These are phyloP conservation scores for Melocanna baccifera DNA, from an alignment of 176 grass and related monocot species.

Conservation along the genomic window DNA sequence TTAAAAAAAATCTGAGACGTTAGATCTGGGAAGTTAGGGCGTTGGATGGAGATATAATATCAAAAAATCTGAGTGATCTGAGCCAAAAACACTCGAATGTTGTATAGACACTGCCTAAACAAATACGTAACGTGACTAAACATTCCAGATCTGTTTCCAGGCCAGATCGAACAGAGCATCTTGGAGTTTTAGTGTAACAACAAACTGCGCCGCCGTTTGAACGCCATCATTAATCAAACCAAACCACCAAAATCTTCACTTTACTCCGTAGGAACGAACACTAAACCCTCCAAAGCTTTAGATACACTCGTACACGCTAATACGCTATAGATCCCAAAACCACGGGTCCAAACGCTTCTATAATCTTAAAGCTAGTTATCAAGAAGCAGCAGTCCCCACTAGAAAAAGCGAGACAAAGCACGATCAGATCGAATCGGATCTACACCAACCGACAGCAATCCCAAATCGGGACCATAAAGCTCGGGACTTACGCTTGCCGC, in stretches of 20 bases:
- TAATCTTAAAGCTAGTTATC: not conserved
- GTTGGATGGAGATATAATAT: too few species aligned
- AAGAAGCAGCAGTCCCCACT: not conserved
- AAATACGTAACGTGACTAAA: not conserved
- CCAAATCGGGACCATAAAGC: slow-evolving; percentile 19
- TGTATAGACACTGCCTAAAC: too few species aligned
- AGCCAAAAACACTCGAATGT: too few species aligned
- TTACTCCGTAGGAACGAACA: not conserved
- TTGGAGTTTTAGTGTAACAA: slow-evolving; percentile 12
- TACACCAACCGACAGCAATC: not conserved
- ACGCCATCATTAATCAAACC: not conserved
- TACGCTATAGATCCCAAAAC: not conserved
- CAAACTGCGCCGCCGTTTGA: slow-evolving; percentile 4
- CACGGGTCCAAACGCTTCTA: not conserved
- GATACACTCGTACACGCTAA: not conserved
- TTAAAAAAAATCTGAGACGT: too few species aligned
- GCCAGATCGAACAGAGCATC: slow-evolving; percentile 2
- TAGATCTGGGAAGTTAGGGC: too few species aligned
- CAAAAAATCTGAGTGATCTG: too few species aligned
- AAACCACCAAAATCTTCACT: not conserved
- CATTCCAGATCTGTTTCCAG: slow-evolving; percentile 14
- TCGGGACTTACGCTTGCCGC: slow-evolving; percentile 48
- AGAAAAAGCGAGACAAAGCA: not conserved
- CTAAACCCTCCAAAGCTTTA: not conserved
- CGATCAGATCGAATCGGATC: slow-evolving; percentile 34